Base-by-base conservation (phyloP, 495 filamentous ascomycete genomes). In the Penicillium longicatenatum region DNA sequence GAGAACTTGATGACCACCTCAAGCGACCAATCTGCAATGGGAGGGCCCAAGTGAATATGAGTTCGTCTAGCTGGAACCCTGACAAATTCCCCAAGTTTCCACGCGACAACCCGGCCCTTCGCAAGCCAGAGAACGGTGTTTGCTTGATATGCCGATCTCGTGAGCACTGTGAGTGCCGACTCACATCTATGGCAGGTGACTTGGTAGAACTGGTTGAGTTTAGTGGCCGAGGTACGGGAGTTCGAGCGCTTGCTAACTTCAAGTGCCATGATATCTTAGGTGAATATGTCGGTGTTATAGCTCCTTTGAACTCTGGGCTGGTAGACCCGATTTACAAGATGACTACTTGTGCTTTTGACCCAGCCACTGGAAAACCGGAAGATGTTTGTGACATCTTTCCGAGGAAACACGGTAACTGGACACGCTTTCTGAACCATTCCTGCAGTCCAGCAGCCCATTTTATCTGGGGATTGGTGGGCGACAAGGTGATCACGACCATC, bases 341-440 rank as follows among this genome's bases (percentile, higher is more conserved):
- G 29, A 46, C 11, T 3, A 41, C 19, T 26, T 9, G 45, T 8
- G 19, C 57, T 1, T 35, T 26, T 6, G 26, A 26, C 7, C 26
- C 26, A 26, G 26, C 26, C 26, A 26, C 26, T 5, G 26, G 26
- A 0, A 26, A 26, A 4, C 7, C 7, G 26, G 26, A 26, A 57
- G 37, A 45, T 3, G 14, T 16, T 22, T 33, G 4, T 24, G 17
- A 46, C 4, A 26, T 58, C 6, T 22, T 39, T 24, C 50, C 60
- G 0, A 31, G 50, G 1, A 19, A 44, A 4, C 61, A 68, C 37
- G 81, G 81, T 0, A 80, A 78, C 44, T 79, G 79, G 52, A 89
- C 88, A 6, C 72, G 89, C 14, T 93, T 86, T 65, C 82, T 91
- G 68, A 91, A 90, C 61, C 89, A 92, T 64, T 86, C 82, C 20